Base-by-base conservation (phyloP, 257 asterid species). In the Fraxinus quadrangulata region DNA sequence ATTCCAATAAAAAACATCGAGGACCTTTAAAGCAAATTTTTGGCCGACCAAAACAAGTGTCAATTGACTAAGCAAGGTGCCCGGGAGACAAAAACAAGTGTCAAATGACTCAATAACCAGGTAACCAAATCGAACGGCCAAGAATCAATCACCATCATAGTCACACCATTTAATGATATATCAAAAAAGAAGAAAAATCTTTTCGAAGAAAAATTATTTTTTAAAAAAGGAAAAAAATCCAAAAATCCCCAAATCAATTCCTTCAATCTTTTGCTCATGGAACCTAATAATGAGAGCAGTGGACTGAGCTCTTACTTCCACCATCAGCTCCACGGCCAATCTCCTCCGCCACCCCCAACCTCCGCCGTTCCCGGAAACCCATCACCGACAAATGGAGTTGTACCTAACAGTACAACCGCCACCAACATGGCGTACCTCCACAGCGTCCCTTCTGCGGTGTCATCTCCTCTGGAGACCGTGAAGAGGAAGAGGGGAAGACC, bases 401-500 rank as follows among this genome's bases (percentile, higher is more conserved):
- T 73, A 4, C 69, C 79, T 0, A 80, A 77, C 79, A 66, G 75
- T 10, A 59, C 76, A 1, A 76, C 59, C 73, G 34, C 39, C 39
- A 16, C 23, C 67, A 36, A 81, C 31, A 77, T 84, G 84, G 89
- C 77, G 71, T 83, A 87, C 75, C 75, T 86, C 36, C 83, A 84
- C 70, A 34, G 89, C 19, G 75, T 83, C 13, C 87, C 87, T 5
- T 70, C 51, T 19, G 87, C 85, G 54, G 87, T 85, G 54, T 70
- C 88, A 2, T 13, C 87, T 23, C 34, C 79, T 13, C 19, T 68
- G 78, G 91, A 87, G 68, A 59, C 80, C 14, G 85, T 79, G 56
- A 87, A 85, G 81, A 75, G 86, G 75, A 87, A 83, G 83, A 63
- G 91, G 23, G 91, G 91, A 28, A 81, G 91, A 31, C 91, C 91